Evolutionary conservation across 768 basidiomycete genomes (phyloP), one percentile per base, ranked within the genome.

Genomic region (Auricularia sp.): DNA sequence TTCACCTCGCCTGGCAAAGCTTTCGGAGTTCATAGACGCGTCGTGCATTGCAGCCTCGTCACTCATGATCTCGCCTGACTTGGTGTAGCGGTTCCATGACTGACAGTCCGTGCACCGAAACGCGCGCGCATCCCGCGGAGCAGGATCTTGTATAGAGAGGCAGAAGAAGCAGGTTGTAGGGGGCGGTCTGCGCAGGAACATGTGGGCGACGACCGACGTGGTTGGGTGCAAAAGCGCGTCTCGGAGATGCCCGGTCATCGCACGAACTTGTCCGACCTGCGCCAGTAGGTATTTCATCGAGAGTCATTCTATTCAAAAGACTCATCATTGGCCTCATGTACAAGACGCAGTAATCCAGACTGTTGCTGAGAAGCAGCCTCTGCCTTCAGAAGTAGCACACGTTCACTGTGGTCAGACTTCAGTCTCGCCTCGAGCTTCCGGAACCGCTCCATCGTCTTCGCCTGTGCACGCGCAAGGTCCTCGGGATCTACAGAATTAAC

Each of bases 31-130:
- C 67, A 95, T 69, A 1, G 79, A 73, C 71, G 92, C 85, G 67
- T 91, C 85, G 71, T 91, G 85, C 91, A 93, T 93, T 1, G 92
- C 91, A 18, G 92, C 90, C 64, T 93, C 88, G 70, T 93, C 88
- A 1, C 91, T 91, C 43, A 87, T 69, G 67, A 95, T 91, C 67
- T 92, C 84, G 43, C 92, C 93, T 12, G 77, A 72, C 61, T 82
- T 74, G 68, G 88, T 84, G 71, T 83, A 90, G 58, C 85, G 82
- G 73, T 93, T 94, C 84, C 84, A 85, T 72, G 67, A 66, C 3
- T 64, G 68, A 61, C 71, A 72, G 23, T 61, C 62, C 16, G 47
- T 12, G 61, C 71, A 72, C 47, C 62, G 56, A 42, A 70, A 71
- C 44, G 63, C 42, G 35, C 21, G 3, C 21, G 63, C 3, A 61